Base-by-base conservation (phyloP, 768 basidiomycete genomes). In the Coprinopsis sp. region DNA sequence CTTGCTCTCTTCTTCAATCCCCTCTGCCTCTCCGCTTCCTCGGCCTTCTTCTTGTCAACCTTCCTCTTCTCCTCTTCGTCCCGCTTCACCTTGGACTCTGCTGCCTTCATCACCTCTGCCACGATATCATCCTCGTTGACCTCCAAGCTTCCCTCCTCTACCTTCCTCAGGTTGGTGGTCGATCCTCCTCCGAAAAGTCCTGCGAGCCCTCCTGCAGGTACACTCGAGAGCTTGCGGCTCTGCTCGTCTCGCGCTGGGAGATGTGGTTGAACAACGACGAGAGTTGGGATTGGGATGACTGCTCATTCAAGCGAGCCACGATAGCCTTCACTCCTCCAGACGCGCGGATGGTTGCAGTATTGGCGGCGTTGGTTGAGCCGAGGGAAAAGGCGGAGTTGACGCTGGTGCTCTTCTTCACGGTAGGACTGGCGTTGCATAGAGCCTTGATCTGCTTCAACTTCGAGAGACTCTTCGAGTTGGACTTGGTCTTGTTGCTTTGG, bases 361-460 rank as follows among this genome's bases (percentile, higher is more conserved):
- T n/a, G n/a, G n/a, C n/a, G n/a, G n/a, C n/a, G n/a, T n/a, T n/a
- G n/a, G n/a, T n/a, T 11, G 11, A 10, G 19, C 10, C 34, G 11
- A 37, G 8, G 11, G 34, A 10, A 7, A 18, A 12, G 10, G 11
- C 6, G 25, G 8, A 25, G 13, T 8, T 23, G 55, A 7, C 5
- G 46, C 34, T 5, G 57, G 54, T n/a, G n/a, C 47, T 60, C 65
- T 55, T 63, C 66, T 41, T 63, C 53, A 11, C 41, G 37, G 39
- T 37, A 28, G 39, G 47, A 37, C 44, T 49, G 16, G 37, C 42
- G 60, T 67, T 33, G 66, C 68, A 36, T 64, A 68, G 24, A 66
- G 27, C 40, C 40, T 42, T 42, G 27, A 42, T 42, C 40, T 42
- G n/a, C n/a, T n/a, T n/a, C n/a, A n/a, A n/a, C n/a, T n/a, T n/a